Evolutionary conservation across 306 rosid genomes (phyloP).

Genomic region (Cicer pinnatifidum): DNA sequence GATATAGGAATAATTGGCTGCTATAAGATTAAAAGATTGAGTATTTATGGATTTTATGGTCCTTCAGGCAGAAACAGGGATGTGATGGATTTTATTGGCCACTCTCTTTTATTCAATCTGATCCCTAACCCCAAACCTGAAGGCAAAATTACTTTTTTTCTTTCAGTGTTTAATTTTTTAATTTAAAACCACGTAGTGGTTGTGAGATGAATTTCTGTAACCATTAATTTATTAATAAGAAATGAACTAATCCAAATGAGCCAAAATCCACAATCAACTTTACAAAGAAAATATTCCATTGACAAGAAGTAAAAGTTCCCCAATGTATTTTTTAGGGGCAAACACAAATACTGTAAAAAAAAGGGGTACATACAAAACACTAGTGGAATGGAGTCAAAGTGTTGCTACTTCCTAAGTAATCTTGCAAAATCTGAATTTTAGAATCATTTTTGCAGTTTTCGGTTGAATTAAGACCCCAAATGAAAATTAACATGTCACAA

Average conservation of each 20-base stretch:
- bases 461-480: constrained; percentile 31
- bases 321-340: too few relatives aligned
- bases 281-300: constrained; percentile 15
- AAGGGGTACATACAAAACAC: constrained; percentile 1
- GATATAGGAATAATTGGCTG: not conserved
- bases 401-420: constrained; percentile 30
- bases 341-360: too few relatives aligned
- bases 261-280: constrained; percentile 13
- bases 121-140: constrained; percentile 55
- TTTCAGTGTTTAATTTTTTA: too few relatives aligned
- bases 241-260: not conserved
- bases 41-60: constrained; percentile 42
- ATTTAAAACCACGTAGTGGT: not conserved
- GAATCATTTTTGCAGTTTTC: constrained; percentile 15
- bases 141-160: not conserved
- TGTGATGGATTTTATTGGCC: constrained; percentile 59
- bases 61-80: constrained; percentile 93
- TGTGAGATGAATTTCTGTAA: not conserved
- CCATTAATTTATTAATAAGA: too few relatives aligned
- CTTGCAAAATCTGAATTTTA: constrained; percentile 32
- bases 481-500: constrained; percentile 43
- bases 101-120: constrained; percentile 58
- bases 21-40: not conserved
- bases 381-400: not conserved
- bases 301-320: not conserved